phyloP scores from a whole-genome alignment of 768 basidiomycete genomes.

The Boletus vermiculosoides region DNA sequence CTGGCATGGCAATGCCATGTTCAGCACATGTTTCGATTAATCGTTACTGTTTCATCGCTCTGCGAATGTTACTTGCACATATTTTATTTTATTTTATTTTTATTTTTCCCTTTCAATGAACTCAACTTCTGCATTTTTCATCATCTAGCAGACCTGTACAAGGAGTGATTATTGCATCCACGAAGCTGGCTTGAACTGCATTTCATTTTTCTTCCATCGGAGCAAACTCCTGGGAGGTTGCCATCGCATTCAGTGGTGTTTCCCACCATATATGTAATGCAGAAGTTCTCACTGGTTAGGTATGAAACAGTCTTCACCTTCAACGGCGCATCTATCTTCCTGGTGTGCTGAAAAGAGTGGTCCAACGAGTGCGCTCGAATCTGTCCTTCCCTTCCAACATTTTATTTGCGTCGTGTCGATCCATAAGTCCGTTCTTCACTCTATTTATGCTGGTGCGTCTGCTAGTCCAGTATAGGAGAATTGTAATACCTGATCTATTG shows the following conservation, averaged over 20 bases:
- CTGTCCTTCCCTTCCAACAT: not conserved
- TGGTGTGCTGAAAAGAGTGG: not conserved
- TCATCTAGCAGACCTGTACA: not conserved
- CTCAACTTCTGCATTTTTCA: not conserved
- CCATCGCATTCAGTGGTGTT: conserved; percentile 1
- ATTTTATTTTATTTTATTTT: not conserved
- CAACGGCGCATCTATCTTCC: not conserved
- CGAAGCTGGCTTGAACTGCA: not conserved
- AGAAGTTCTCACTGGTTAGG: not conserved
- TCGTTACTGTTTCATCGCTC: not conserved
- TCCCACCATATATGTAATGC: conserved; percentile 9
- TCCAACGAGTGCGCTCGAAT: not conserved
- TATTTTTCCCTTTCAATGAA: not conserved
- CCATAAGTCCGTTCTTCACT: not conserved
- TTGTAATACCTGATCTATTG: not conserved
- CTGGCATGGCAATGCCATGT: not conserved
- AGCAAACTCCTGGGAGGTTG: not conserved
- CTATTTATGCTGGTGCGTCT: conserved; percentile 11
- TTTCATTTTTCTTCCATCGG: not conserved
- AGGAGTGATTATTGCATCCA: not conserved
- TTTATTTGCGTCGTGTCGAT: not conserved
- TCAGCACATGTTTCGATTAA: not conserved
- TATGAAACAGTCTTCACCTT: not conserved
- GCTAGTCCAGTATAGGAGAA: not conserved
- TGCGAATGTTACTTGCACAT: not conserved